Evolutionary conservation across 2,329 filamentous ascomycete genomes (phyloP).

Genomic region (Sporothrix pseudoabietina): DNA sequence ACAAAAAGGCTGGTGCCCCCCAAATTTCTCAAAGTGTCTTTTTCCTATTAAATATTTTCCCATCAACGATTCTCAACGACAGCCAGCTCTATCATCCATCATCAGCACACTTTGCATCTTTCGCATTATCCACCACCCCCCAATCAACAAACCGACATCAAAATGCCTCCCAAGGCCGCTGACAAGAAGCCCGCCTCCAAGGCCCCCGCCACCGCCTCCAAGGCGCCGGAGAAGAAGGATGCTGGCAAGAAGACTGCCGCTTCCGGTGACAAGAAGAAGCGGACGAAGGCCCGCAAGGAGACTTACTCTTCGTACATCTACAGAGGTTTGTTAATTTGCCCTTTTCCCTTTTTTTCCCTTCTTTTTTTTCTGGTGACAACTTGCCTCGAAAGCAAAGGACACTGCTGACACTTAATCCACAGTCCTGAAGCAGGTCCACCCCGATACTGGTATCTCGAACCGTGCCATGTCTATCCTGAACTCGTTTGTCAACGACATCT

Average conservation of each 20-base stretch:
- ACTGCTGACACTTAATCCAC: slow-evolving; percentile 14
- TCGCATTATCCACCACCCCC: slow-evolving; percentile 21
- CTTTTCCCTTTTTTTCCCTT: not conserved
- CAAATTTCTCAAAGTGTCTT: slow-evolving; percentile 47
- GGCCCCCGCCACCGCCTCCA: slow-evolving; percentile 75
- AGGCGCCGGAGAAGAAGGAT: slow-evolving; percentile 93
- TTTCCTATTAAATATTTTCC: slow-evolving; percentile 44
- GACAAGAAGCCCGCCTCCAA: slow-evolving; percentile 99
- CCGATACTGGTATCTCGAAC: slow-evolving; percentile 99
- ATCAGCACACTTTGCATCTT: slow-evolving; percentile 35
- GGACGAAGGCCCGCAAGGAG: slow-evolving; percentile 99
- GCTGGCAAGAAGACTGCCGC: slow-evolving; percentile 99
- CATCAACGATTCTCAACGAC: slow-evolving; percentile 33
- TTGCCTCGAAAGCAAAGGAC: no score
- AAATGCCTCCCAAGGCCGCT: slow-evolving; percentile 97
- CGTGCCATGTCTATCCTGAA: slow-evolving; percentile 99
- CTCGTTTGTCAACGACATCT: slow-evolving; percentile 99
- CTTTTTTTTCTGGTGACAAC: no score
- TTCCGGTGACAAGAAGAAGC: slow-evolving; percentile 99
- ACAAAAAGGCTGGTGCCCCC: slow-evolving; percentile 62
- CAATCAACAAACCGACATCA: slow-evolving; percentile 42
- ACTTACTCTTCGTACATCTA: slow-evolving; percentile 99
- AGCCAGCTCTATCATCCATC: slow-evolving; percentile 30
- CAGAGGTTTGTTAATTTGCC: slow-evolving; percentile 74
- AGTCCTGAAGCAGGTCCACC: slow-evolving; percentile 99